These are phyloP conservation scores for Saccharomycopsis sp. DNA, from an alignment of 805 yeast genomes.

Conservation along the genomic window DNA sequence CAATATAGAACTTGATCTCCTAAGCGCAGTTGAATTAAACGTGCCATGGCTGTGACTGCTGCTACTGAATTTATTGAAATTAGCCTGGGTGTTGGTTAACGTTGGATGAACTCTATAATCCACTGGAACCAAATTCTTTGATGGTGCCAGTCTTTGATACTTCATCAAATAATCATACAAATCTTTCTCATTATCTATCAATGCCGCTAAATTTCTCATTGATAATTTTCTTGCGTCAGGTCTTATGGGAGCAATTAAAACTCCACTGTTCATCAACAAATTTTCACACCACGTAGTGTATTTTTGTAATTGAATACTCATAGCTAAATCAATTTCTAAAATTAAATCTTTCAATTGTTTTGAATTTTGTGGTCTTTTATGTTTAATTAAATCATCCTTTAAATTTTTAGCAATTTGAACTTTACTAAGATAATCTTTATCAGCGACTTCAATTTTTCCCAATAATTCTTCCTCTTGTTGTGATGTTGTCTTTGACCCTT, in stretches of 20 bases:
- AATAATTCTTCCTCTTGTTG: conserved; percentile 89
- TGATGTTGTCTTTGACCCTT: conserved; percentile 65
- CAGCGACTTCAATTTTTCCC: conserved; percentile 75
- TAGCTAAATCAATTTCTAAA: conserved; percentile 82
- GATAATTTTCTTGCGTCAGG: conserved; percentile 47
- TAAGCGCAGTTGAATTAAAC: conserved; percentile 26
- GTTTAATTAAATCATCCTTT: conserved; percentile 64
- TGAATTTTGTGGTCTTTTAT: conserved; percentile 72
- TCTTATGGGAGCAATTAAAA: conserved; percentile 67
- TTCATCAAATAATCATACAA: conserved; percentile 61
- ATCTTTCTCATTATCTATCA: conserved; percentile 79
- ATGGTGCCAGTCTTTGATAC: conserved; percentile 32
- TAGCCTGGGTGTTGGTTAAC: conserved; percentile 33
- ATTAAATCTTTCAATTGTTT: conserved; percentile 68
- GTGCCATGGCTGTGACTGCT: background rate
- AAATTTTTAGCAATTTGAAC: conserved; percentile 66
- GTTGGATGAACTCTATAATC: conserved; percentile 69
- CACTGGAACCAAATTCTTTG: conserved; percentile 50
- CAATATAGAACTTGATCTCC: conserved; percentile 11
- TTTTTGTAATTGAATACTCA: conserved; percentile 81
- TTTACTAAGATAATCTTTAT: conserved; percentile 74
- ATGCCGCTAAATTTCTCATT: conserved; percentile 68
- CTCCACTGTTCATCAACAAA: conserved; percentile 75
- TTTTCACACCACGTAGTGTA: conserved; percentile 86
- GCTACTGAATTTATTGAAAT: conserved; percentile 17